Percentiles rank a stretch among this genome's conserved stretches.
Conservation (phyloP, 2,329 filamentous ascomycete genomes). For the Microdochium nivale region DNA sequence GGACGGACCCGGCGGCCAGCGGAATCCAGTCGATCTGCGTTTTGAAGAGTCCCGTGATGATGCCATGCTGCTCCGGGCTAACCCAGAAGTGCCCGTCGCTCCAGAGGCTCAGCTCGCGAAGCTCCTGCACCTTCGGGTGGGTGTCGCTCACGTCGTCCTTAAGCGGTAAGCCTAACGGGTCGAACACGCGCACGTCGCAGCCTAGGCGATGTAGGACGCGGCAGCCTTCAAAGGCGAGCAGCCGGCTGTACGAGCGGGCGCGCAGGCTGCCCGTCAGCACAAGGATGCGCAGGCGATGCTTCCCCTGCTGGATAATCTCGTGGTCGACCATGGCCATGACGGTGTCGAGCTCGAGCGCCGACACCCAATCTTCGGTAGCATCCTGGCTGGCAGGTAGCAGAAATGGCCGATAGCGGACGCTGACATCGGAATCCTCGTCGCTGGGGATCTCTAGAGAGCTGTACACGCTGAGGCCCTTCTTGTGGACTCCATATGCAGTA, state of each 20-base stretch:
- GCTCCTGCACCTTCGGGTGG: slow-evolving; percentile 54
- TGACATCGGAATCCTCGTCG: too few species aligned
- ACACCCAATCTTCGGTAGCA: too few species aligned
- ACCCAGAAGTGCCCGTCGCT: slow-evolving; percentile 60
- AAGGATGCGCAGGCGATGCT: too few species aligned
- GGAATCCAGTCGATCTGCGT: slow-evolving; percentile 67
- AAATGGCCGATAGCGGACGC: too few species aligned
- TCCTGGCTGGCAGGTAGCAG: too few species aligned
- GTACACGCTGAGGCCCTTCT: too few species aligned
- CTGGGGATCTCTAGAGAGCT: too few species aligned
- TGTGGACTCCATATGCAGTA: too few species aligned
- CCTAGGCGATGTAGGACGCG: slow-evolving; percentile 56
- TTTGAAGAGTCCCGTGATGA: slow-evolving; percentile 57
- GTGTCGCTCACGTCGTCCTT: slow-evolving; percentile 51
- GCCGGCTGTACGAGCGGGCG: slow-evolving; percentile 12
- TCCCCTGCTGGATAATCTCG: too few species aligned
- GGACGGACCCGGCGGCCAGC: slow-evolving; percentile 49
- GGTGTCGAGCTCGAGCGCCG: too few species aligned
- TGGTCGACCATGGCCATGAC: too few species aligned
- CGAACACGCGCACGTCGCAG: slow-evolving; percentile 56
- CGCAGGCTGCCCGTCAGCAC: too few species aligned
- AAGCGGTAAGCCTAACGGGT: slow-evolving; percentile 50
- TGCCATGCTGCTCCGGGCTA: slow-evolving; percentile 59
- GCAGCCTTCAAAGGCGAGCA: slow-evolving; percentile 50
- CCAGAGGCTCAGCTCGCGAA: slow-evolving; percentile 52